phyloP scores from a whole-genome alignment of 352 stramenopile genomes.

The Phytophthora pseudosyringae region DNA sequence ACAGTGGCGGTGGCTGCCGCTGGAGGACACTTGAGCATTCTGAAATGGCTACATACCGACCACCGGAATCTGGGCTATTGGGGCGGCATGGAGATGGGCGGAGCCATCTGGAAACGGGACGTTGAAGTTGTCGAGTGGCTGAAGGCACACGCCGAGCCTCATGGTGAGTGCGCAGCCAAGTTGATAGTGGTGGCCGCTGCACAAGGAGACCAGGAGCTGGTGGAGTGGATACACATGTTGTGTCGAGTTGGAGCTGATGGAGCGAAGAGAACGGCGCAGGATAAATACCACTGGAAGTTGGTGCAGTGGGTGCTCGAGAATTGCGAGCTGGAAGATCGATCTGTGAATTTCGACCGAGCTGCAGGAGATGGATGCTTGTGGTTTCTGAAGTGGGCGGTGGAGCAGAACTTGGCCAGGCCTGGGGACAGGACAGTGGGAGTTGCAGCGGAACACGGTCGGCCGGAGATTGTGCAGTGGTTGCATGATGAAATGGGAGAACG shows the following conservation, averaged over 20 bases:
- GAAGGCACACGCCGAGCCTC: conserved; percentile 5
- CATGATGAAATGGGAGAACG: conserved; percentile 15
- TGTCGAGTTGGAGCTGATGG: conserved; percentile 11
- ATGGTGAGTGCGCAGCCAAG: conserved; percentile 16
- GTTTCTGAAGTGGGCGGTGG: conserved; percentile 22
- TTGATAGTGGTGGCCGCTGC: conserved; percentile 17
- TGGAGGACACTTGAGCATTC: conserved; percentile 20
- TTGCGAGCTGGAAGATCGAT: conserved; percentile 21
- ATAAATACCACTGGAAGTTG: conserved; percentile 17
- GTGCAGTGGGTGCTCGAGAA: conserved; percentile 15
- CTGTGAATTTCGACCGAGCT: conserved; percentile 22
- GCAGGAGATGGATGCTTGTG: conserved; percentile 14
- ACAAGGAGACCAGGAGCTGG: conserved; percentile 11
- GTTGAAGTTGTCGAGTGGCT: conserved; percentile 17
- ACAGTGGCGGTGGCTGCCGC: conserved; percentile 13
- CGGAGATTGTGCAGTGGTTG: conserved; percentile 20
- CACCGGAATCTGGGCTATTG: conserved; percentile 14
- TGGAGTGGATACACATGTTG: conserved; percentile 15
- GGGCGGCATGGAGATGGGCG: conserved; percentile 13
- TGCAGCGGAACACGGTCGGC: conserved; percentile 18
- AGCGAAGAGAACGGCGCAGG: conserved; percentile 11
- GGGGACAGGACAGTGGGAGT: conserved; percentile 20
- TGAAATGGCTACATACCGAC: conserved; percentile 21
- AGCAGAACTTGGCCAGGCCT: not conserved
- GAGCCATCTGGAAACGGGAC: conserved; percentile 13